A percentile compares a stretch with the other conserved stretches of the same genome.
phyloP scores from a whole-genome alignment of 345 rosid genomes.

The Murraya koenigii region DNA sequence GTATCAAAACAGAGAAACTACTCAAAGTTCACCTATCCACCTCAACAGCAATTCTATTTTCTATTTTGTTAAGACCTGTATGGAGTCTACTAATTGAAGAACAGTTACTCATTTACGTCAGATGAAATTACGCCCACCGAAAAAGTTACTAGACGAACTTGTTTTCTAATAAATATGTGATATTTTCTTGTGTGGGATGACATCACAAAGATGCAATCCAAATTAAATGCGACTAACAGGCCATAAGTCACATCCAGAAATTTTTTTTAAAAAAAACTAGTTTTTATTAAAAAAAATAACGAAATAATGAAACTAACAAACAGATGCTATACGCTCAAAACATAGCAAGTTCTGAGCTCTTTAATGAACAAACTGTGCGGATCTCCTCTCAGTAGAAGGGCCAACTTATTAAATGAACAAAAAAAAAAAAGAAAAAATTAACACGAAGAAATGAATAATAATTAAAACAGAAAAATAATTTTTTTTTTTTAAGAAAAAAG shows the following conservation, averaged over 20 bases:
- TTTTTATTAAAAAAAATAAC: not conserved
- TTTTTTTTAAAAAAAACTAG: not conserved
- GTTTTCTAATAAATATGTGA: not conserved
- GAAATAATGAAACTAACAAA: not conserved
- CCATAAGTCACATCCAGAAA: conserved; percentile 35
- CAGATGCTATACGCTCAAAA: not conserved
- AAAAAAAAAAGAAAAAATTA: not conserved
- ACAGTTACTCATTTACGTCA: not conserved
- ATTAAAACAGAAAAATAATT: not conserved
- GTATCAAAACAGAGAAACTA: not conserved
- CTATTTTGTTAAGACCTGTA: not conserved
- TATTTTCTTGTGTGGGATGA: conserved; percentile 20
- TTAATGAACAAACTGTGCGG: not conserved
- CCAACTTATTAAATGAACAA: not conserved
- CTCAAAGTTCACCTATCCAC: not conserved
- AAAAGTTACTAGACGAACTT: not conserved
- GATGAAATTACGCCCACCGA: not conserved
- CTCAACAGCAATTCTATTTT: not conserved
- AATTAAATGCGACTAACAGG: conserved; percentile 21
- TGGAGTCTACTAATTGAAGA: not conserved
- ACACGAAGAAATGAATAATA: not conserved
- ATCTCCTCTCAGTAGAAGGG: not conserved
- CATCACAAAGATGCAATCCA: conserved; percentile 33
- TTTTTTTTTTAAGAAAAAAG: too few species aligned
- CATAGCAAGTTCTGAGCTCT: not conserved